Evolutionary conservation across 805 yeast genomes (phyloP).

Genomic region (Pichia phayaonensis): DNA sequence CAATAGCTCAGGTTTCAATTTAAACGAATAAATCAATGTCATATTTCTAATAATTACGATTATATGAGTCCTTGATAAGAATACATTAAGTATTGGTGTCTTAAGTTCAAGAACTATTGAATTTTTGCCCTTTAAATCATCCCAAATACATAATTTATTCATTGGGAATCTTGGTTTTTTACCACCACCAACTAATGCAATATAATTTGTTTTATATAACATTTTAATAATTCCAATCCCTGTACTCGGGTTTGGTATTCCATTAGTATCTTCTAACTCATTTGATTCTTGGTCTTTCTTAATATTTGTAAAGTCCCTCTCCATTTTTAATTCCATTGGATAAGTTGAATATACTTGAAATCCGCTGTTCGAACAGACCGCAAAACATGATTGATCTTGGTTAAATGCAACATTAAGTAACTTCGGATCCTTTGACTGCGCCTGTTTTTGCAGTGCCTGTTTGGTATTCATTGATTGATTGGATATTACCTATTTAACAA

Average conservation of each 20-base stretch:
- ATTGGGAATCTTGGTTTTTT: conserved; percentile 67
- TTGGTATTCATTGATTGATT: conserved; percentile 28
- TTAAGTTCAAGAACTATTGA: conserved; percentile 69
- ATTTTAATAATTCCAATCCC: conserved; percentile 76
- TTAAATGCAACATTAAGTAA: conserved; percentile 65
- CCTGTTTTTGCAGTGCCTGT: conserved; percentile 19
- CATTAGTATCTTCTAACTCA: not conserved
- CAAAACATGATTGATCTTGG: conserved; percentile 87
- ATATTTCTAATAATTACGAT: conserved; percentile 62
- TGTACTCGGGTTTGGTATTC: conserved; percentile 15
- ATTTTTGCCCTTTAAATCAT: conserved; percentile 71
- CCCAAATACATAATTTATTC: conserved; percentile 85
- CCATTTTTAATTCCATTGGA: conserved; percentile 73
- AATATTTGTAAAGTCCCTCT: conserved; percentile 37
- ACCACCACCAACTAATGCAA: conserved; percentile 90
- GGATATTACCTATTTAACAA: not conserved
- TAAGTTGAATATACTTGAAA: conserved; percentile 81
- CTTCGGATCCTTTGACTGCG: conserved; percentile 23
- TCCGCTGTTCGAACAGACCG: conserved; percentile 73
- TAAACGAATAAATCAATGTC: conserved; percentile 71
- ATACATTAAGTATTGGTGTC: conserved; percentile 66
- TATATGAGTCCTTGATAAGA: conserved; percentile 67
- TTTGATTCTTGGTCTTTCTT: not conserved
- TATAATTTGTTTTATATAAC: conserved; percentile 86
- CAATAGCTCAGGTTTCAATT: conserved; percentile 66